phyloP scores from a whole-genome alignment of 1,284 basidiomycete species.

The Stygiomarasmius scandens region DNA sequence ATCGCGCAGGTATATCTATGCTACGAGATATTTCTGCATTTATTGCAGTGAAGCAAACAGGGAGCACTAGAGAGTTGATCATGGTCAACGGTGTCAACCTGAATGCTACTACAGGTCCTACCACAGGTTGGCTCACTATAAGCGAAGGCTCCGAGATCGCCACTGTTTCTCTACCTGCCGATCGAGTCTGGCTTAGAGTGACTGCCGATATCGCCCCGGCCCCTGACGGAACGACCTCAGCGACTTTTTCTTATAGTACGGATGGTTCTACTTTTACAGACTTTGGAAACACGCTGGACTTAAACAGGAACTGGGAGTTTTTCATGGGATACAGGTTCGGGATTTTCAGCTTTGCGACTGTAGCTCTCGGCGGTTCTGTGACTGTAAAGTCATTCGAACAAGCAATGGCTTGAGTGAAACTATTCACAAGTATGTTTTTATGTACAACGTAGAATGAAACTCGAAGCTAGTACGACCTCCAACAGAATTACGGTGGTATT shows the following conservation, averaged over 20 bases:
- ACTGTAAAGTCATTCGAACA: slow-evolving; percentile 11
- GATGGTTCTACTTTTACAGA: slow-evolving; percentile 16
- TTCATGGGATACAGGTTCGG: slow-evolving; percentile 29
- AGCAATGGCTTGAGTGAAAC: not conserved
- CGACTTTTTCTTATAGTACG: slow-evolving; percentile 21
- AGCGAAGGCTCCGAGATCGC: slow-evolving; percentile 22
- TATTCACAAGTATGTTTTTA: too few species aligned
- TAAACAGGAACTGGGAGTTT: slow-evolving; percentile 24
- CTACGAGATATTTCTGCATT: slow-evolving; percentile 27
- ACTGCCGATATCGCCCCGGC: slow-evolving; percentile 22
- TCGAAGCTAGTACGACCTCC: too few species aligned
- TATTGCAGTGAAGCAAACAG: slow-evolving; percentile 23
- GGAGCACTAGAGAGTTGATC: slow-evolving; percentile 15
- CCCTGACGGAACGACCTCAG: slow-evolving; percentile 7
- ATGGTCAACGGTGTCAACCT: slow-evolving; percentile 24
- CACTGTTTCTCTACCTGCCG: slow-evolving; percentile 15
- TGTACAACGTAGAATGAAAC: too few species aligned
- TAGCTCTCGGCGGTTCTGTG: slow-evolving; percentile 23
- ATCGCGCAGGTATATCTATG: slow-evolving; percentile 28
- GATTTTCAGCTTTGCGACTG: slow-evolving; percentile 30
- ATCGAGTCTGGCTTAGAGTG: slow-evolving; percentile 24
- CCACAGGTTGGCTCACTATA: slow-evolving; percentile 19
- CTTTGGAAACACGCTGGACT: slow-evolving; percentile 18
- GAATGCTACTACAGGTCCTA: slow-evolving; percentile 5
- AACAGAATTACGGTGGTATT: too few species aligned